A percentile compares a stretch with the other conserved stretches of the same genome.
These are phyloP conservation scores for Phialophora chinensis DNA, from an alignment of 2,329 filamentous ascomycete species.

Conservation along the genomic window DNA sequence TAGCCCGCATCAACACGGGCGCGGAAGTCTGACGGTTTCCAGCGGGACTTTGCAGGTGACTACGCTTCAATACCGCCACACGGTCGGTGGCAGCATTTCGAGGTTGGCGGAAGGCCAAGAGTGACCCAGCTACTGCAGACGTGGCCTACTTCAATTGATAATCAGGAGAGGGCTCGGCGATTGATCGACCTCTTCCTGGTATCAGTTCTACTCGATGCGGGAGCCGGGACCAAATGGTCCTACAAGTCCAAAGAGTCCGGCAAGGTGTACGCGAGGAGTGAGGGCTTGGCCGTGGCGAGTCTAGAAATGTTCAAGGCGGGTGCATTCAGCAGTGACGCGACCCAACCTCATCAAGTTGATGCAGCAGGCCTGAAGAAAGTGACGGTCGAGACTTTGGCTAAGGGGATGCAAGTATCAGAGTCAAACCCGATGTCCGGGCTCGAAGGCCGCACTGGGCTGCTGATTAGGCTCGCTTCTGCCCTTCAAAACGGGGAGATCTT, in stretches of 20 bases:
- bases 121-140: slow-evolving; percentile 53
- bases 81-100: slow-evolving; percentile 69
- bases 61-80: slow-evolving; percentile 82
- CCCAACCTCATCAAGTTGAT: slow-evolving; percentile 88
- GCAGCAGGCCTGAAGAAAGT: slow-evolving; percentile 76
- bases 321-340: slow-evolving; percentile 69
- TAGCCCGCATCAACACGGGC: not conserved
- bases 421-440: slow-evolving; percentile 83
- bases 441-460: slow-evolving; percentile 79
- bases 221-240: slow-evolving; percentile 86
- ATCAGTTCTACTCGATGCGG: slow-evolving; percentile 68
- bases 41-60: slow-evolving; percentile 73
- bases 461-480: slow-evolving; percentile 76
- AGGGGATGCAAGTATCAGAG: slow-evolving; percentile 82
- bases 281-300: slow-evolving; percentile 79
- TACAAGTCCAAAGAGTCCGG: slow-evolving; percentile 92
- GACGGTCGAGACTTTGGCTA: slow-evolving; percentile 74
- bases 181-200: slow-evolving; percentile 68
- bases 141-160: slow-evolving; percentile 66
- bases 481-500: slow-evolving; percentile 78
- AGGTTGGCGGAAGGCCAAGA: slow-evolving; percentile 61
- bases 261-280: slow-evolving; percentile 79
- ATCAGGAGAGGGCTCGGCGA: slow-evolving; percentile 62
- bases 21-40: slow-evolving; percentile 18
- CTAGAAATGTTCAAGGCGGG: slow-evolving; percentile 94